Conservation (phyloP, 2,329 filamentous ascomycete species). For the Tolypocladium ovalisporum region DNA sequence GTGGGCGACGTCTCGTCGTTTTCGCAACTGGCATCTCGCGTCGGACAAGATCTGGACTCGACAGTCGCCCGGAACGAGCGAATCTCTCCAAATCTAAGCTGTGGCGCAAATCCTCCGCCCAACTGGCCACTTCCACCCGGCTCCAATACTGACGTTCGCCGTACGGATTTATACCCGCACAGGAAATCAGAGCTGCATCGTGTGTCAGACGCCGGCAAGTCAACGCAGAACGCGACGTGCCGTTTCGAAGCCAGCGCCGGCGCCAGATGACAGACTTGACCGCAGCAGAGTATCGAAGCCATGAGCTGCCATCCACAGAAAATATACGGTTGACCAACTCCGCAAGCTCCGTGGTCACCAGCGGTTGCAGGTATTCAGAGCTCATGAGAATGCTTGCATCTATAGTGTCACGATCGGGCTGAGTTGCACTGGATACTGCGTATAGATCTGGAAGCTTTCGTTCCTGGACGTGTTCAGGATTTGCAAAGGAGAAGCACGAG, state of each 20-base stretch:
- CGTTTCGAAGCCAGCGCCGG: constrained; percentile 16
- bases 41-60: neutral
- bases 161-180: constrained; percentile 5
- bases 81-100: constrained; percentile 23
- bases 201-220: neutral
- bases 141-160: constrained; percentile 14
- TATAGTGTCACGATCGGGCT: constrained; percentile 69
- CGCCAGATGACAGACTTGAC: constrained; percentile 72
- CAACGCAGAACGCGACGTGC: constrained; percentile 3
- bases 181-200: neutral
- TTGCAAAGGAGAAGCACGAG: constrained; percentile 55
- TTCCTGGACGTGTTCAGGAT: constrained; percentile 13
- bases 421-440: constrained; percentile 64
- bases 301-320: constrained; percentile 64
- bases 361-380: constrained; percentile 75
- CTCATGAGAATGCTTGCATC: constrained; percentile 92
- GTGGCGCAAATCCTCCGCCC: constrained; percentile 24
- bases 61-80: constrained; percentile 4
- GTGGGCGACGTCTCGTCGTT: neutral
- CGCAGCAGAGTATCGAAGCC: constrained; percentile 72
- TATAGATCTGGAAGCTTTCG: constrained; percentile 40
- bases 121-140: constrained; percentile 22
- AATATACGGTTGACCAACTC: constrained; percentile 65
- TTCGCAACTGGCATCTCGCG: constrained; percentile 5
- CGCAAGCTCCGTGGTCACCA: constrained; percentile 63